These are phyloP conservation scores for Abrus precatorius DNA, from an alignment of 306 rosid species.

Conservation along the genomic window DNA sequence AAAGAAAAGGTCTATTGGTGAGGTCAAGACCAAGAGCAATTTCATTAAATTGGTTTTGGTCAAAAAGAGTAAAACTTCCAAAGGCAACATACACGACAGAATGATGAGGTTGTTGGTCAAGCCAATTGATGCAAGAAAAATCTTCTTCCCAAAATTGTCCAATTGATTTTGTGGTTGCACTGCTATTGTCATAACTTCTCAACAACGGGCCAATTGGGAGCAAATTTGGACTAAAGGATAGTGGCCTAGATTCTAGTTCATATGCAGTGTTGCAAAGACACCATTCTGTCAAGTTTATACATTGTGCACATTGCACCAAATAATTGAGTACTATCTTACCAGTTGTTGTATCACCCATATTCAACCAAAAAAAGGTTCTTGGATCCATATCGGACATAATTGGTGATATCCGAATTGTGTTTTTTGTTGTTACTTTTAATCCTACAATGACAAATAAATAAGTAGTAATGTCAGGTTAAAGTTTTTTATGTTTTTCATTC, in stretches of 20 bases:
- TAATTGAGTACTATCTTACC: not conserved
- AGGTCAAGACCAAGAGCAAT: constrained; percentile 49
- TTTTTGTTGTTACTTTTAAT: not conserved
- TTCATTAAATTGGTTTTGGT: constrained; percentile 47
- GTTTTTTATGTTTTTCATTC: too few relatives aligned
- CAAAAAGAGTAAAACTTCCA: constrained; percentile 46
- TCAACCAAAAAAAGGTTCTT: constrained; percentile 40
- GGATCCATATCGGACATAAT: constrained; percentile 45
- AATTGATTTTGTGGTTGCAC: not conserved
- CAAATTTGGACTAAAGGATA: constrained; percentile 43
- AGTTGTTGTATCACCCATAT: not conserved
- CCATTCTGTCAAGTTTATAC: constrained; percentile 33
- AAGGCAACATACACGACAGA: constrained; percentile 53
- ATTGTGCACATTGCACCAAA: not conserved
- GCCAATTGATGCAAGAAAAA: constrained; percentile 52
- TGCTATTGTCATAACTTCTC: not conserved
- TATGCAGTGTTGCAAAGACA: constrained; percentile 51
- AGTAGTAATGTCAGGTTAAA: too few relatives aligned
- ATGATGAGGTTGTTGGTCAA: constrained; percentile 46
- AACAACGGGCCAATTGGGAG: constrained; percentile 55
- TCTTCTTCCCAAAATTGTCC: constrained; percentile 59
- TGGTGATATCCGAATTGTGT: constrained; percentile 29
- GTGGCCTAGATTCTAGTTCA: constrained; percentile 47
- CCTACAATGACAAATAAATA: constrained; percentile 31
- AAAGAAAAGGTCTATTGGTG: constrained; percentile 49